Base-by-base conservation (phyloP, 2,329 filamentous ascomycete species). In the Calonectria naviculata region DNA sequence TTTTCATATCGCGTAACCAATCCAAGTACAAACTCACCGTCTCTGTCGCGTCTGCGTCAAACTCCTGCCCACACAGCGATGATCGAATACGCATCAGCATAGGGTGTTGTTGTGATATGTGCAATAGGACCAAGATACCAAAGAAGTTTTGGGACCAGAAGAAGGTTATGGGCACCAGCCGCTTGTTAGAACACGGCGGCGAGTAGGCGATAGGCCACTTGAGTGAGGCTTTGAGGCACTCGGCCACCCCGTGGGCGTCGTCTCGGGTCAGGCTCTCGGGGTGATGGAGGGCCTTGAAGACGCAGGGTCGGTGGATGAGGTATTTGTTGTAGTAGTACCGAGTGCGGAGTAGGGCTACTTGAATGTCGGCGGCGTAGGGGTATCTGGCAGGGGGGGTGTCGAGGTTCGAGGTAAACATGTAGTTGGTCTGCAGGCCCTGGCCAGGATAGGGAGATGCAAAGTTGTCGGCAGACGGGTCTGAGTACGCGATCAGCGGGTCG, bases 121-220 rank as follows among this genome's bases (percentile, higher is more conserved):
- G 87, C 41, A 92, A 77, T 21, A 92, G 83, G 54, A 92, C 75
- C 28, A 92, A 81, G 28, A 91, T 87, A 4, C 88, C 88, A 52
- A 92, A 84, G 47, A 92, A 84, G 71, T 90, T 91, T 73, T 92
- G 89, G 10, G 89, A 89, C 87, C 90, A 92, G 65, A 90, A 89
- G 76, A 91, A 92, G 1, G 89, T 76, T 67, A 88, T 87, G 1
- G 90, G 90, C 0, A 92, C 81, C 6, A 92, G 83, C 41, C 90
- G 83, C 80, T 92, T 92, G 78, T 87, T 87, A 65, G 86, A 83
- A 71, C 87, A 88, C 0, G 88, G 85, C 0, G 90, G 90, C 9
- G 88, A 87, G 81, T 91, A 86, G 26, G 86, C 84, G 28, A 92
- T 83, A 1, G 90, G 90, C 90, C 90, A 92, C 67, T 87, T 84